Base-by-base conservation (phyloP, 2,329 filamentous ascomycete genomes). In the Arthrobotrys sinensis region DNA sequence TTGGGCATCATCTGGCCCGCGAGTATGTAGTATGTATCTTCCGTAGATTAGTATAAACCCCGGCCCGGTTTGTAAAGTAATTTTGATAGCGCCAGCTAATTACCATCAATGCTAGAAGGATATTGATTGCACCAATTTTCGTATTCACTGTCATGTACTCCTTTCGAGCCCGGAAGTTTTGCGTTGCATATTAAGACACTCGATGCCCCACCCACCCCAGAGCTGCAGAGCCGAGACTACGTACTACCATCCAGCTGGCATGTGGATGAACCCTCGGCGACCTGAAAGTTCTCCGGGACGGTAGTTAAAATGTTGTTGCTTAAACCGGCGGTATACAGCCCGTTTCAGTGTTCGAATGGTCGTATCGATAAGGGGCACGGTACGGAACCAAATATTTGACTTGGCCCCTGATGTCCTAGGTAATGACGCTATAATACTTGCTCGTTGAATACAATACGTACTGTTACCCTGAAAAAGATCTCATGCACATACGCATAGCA, bases 141-240 rank as follows among this genome's bases (percentile, higher is more conserved):
- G 40, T 16, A 45, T 45, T 45, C 40, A 12, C n/a, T 14, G 12
- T 45, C n/a, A 36, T 40, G 8, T 57, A n/a, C n/a, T n/a, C 53
- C 53, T 57, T 40, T 57, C 53, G 4, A 32, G 32, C 34, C 19
- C 53, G 53, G 53, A 57, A n/a, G 32, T 57, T 57, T 40, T 38
- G 53, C 8, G 53, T 57, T 40, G 53, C 19, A 48, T 48, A 48
- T 24, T 57, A 57, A 57, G 53, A 57, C 53, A 57, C 3, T 14
- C 14, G 2, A 45, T n/a, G 43, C 43, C 45, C 45, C 45, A 7
- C 45, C 19, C 45, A 16, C 40, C 10, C 10, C 45, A n/a, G 19
- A 24, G 19, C 7, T 6, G 36, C 45, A n/a, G 19, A 24, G 19
- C 7, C 36, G 36, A 38, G 8, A 10, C 45, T n/a, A n/a, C 5